Conservation (phyloP, 2,329 filamentous ascomycete genomes). For the Sarocladium strictum region DNA sequence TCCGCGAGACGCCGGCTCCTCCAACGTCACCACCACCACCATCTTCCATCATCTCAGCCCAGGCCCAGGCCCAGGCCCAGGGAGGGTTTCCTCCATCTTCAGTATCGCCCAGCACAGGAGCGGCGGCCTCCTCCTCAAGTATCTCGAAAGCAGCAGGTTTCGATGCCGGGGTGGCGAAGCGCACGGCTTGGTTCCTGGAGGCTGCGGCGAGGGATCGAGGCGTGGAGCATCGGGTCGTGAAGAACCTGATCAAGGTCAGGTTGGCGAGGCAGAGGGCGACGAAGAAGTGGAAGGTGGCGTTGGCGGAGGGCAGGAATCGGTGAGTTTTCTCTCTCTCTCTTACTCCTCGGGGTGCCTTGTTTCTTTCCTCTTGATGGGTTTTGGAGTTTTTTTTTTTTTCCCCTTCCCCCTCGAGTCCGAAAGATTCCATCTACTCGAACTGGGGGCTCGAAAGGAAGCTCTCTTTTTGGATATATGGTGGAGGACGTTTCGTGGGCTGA, state of each 20-base stretch:
- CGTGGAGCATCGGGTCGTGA: conserved; percentile 66
- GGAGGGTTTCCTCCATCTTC: too few relatives aligned
- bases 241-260: conserved; percentile 51
- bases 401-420: too few relatives aligned
- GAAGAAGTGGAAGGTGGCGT: conserved; percentile 16
- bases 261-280: conserved; percentile 12
- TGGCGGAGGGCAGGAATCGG: conserved; percentile 17
- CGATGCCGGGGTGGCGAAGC: conserved; percentile 47
- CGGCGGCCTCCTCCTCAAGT: conserved; percentile 7
- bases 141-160: conserved; percentile 23
- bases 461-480: too few relatives aligned
- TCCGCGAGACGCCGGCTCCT: conserved; percentile 36
- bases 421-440: too few relatives aligned
- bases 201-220: conserved; percentile 58
- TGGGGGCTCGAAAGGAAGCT: too few relatives aligned
- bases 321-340: conserved; percentile 15
- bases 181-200: conserved; percentile 65
- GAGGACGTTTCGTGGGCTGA: too few relatives aligned
- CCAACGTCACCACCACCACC: conserved; percentile 14
- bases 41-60: too few relatives aligned
- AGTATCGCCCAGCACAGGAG: too few relatives aligned
- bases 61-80: too few relatives aligned
- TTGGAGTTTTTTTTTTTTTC: too few relatives aligned
- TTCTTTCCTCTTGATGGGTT: not conserved
- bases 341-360: not conserved